Conservation (phyloP, 1,284 basidiomycete species). For the Ganoderma meredithae region DNA sequence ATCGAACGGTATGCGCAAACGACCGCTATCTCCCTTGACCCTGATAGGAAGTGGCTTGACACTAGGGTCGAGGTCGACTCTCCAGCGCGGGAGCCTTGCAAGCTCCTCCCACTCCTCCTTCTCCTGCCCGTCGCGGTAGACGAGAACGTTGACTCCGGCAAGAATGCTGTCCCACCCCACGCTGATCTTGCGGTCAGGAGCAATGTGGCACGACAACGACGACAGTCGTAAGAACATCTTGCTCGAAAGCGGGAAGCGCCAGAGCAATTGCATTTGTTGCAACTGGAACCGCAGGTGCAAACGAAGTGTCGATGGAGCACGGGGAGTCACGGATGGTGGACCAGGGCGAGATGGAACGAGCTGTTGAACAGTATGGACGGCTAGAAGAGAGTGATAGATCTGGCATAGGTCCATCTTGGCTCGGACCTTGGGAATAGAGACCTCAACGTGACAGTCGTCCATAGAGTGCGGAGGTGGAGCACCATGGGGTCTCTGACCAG, state of each 20-base stretch:
- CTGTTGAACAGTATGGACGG: conserved; percentile 59
- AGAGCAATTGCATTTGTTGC: conserved; percentile 52
- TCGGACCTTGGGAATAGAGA: conserved; percentile 31
- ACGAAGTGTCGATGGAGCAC: conserved; percentile 31
- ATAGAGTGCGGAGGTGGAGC: conserved; percentile 26
- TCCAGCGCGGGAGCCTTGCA: conserved; percentile 67
- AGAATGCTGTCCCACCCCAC: conserved; percentile 47
- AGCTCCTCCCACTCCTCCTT: conserved; percentile 82
- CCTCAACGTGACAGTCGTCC: conserved; percentile 37
- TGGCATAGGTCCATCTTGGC: conserved; percentile 58
- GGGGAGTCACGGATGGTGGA: conserved; percentile 13
- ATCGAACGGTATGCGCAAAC: conserved; percentile 82
- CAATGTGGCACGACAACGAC: conserved; percentile 44
- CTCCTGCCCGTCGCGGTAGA: conserved; percentile 45
- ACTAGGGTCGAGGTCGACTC: conserved; percentile 43
- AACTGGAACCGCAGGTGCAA: conserved; percentile 42
- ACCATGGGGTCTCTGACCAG: conserved; percentile 40
- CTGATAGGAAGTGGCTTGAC: conserved; percentile 44
- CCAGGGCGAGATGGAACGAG: conserved; percentile 45
- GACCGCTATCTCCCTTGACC: conserved; percentile 70
- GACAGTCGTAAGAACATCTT: conserved; percentile 56
- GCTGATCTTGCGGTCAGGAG: conserved; percentile 25
- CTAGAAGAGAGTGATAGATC: conserved; percentile 78
- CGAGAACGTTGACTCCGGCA: conserved; percentile 52
- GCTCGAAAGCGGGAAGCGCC: conserved; percentile 54